Evolutionary conservation across 331 rosid species (phyloP), one percentile per base, ranked within the genome.

Genomic region (Stylosanthes scabra): DNA sequence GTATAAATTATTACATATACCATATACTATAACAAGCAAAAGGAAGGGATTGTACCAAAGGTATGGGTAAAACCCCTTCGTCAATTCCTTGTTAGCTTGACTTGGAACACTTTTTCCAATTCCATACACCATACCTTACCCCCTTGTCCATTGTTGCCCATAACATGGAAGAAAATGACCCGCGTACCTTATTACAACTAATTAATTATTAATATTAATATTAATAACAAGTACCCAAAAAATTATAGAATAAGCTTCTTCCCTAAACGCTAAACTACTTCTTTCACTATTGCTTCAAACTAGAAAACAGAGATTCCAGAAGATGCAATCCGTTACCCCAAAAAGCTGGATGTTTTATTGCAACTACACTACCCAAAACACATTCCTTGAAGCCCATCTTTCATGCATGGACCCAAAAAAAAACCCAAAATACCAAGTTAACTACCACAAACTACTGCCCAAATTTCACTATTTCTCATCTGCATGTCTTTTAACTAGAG

Each of bases 331-430:
- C 51, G 81, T 70, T 45, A 39, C 50, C 66, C 81, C 4, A 8
- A 71, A 78, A 72, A 76, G 70, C 85, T 73, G 79, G 86, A 78
- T 55, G 61, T 45, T 59, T 82, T 88, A 87, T 85, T 86, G 72
- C 49, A 73, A 84, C 95, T 74, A 78, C 13, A 59, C 88, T 86
- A 84, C 11, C 84, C 68, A 74, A 74, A 78, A 65, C 88, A 64
- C 89, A 79, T 83, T 20, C 88, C 88, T 83, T 72, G 70, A 87
- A 84, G 85, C 52, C 77, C 80, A 63, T 54, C 66, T 71, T 55
- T 50, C 27, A 59, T 44, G 4, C 39, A 34, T 34, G 39, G 39
- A 6, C 6, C 39, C 14, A 42, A 45, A 6, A 13, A n/a, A 70
- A 75, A 82, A 66, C 20, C 49, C 75, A 81, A 86, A 82, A 83